Percentiles rank a stretch among this genome's conserved stretches.
These are phyloP conservation scores for Amylocarpus encephaloides DNA, from an alignment of 2,329 filamentous ascomycete genomes.

Conservation along the genomic window DNA sequence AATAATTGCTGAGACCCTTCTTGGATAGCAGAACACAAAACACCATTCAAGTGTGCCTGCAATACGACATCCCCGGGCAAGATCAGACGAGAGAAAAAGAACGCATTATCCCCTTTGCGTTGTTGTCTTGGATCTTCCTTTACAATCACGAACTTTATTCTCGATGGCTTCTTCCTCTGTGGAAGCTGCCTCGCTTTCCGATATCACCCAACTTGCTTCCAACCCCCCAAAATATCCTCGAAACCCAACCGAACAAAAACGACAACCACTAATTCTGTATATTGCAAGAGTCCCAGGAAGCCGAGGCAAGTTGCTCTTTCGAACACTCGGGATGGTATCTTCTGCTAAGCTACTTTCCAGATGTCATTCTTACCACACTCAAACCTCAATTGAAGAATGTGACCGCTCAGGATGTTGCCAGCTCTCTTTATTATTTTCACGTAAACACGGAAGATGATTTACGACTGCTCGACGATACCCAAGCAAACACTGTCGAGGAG, in stretches of 20 bases:
- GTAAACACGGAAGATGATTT: conserved; percentile 58
- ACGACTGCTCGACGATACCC: conserved; percentile 32
- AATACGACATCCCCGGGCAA: too few species aligned
- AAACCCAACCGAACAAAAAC: conserved; percentile 62
- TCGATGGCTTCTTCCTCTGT: conserved; percentile 33
- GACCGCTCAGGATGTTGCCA: conserved; percentile 77
- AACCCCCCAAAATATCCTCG: conserved; percentile 83
- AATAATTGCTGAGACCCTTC: too few species aligned
- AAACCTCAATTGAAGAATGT: conserved; percentile 87
- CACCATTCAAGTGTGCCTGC: too few species aligned
- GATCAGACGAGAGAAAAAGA: too few species aligned
- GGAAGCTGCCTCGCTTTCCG: conserved; percentile 77
- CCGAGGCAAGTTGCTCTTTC: conserved; percentile 53
- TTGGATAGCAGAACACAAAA: too few species aligned
- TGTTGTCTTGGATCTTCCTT: background rate
- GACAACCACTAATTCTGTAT: conserved; percentile 75
- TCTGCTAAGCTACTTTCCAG: conserved; percentile 40
- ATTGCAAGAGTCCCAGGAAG: conserved; percentile 91
- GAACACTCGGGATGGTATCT: background rate
- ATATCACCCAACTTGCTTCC: conserved; percentile 72
- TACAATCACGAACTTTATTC: background rate
- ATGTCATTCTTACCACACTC: conserved; percentile 85
- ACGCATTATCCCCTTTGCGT: too few species aligned
- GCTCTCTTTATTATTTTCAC: conserved; percentile 87
- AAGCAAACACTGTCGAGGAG: conserved; percentile 9